These are phyloP conservation scores for Backusella psychrophila DNA, from an alignment of 192 early-diverging fungal species.

Conservation along the genomic window DNA sequence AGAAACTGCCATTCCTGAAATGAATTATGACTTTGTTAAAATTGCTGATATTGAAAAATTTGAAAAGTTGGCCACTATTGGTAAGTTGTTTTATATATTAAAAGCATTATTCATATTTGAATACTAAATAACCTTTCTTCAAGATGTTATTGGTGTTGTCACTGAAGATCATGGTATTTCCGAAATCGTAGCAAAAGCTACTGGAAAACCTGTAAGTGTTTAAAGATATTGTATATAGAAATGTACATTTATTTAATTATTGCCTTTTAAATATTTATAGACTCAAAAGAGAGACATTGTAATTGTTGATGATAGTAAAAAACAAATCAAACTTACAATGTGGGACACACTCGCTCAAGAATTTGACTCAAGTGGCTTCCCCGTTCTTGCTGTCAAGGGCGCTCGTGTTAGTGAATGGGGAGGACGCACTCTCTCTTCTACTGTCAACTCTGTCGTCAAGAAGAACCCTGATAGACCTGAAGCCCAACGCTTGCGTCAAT, in stretches of 20 bases:
- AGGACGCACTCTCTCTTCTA: constrained; percentile 61
- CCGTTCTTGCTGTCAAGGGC: constrained; percentile 84
- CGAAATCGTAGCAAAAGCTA: constrained; percentile 62
- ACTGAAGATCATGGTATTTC: constrained; percentile 52
- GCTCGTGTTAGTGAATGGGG: constrained; percentile 86
- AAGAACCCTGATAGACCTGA: constrained; percentile 79
- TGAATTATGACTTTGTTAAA: constrained; percentile 64
- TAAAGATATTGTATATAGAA: not conserved
- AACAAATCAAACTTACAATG: constrained; percentile 73
- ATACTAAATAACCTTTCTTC: not conserved
- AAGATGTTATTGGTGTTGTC: constrained; percentile 84
- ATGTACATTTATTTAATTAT: not conserved
- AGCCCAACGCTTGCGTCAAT: constrained; percentile 68
- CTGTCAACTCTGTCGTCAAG: constrained; percentile 41
- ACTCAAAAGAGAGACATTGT: constrained; percentile 81
- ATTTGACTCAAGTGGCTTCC: constrained; percentile 45
- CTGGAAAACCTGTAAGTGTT: constrained; percentile 49
- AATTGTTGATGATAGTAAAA: constrained; percentile 74
- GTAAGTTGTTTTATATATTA: constrained; percentile 35
- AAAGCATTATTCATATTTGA: not conserved
- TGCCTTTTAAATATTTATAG: constrained; percentile 31
- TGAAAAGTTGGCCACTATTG: constrained; percentile 68
- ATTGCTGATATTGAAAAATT: constrained; percentile 62
- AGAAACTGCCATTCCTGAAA: constrained; percentile 43
- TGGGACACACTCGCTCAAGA: constrained; percentile 84